phyloP scores from a whole-genome alignment of 2,329 filamentous ascomycete species.

The Xylariaceae sp. region DNA sequence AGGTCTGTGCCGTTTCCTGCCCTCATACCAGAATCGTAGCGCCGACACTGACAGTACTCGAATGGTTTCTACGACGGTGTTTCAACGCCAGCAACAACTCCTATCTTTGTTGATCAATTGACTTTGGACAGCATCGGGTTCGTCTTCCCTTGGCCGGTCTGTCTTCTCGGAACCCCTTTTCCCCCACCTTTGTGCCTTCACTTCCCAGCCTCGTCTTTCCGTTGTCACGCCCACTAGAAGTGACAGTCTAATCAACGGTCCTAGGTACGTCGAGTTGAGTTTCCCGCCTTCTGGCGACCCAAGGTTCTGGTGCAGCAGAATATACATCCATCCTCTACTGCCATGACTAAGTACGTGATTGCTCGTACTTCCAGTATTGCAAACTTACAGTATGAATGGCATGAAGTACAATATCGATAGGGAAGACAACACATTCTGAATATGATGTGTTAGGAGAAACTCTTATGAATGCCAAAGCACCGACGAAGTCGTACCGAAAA shows the following conservation, averaged over 20 bases:
- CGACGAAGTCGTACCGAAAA: no score
- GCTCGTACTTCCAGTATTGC: no score
- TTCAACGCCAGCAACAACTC: constrained; percentile 1
- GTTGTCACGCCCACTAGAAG: background rate
- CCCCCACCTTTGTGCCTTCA: background rate
- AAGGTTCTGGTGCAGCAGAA: background rate
- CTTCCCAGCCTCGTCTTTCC: no score
- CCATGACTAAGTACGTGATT: background rate
- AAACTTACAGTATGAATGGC: no score
- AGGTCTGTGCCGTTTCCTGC: background rate
- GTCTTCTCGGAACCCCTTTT: background rate
- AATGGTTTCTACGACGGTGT: background rate
- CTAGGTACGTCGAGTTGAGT: background rate
- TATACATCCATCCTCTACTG: background rate
- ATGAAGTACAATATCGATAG: no score
- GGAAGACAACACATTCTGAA: no score
- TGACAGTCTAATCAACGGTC: background rate
- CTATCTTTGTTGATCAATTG: background rate
- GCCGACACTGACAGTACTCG: constrained; percentile 4
- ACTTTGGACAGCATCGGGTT: background rate
- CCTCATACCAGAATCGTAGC: background rate
- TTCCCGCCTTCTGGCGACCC: background rate
- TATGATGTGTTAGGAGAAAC: no score
- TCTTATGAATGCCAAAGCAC: no score
- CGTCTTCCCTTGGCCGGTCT: background rate